phyloP scores from a whole-genome alignment of 1,139 yeast species.

The Sugiyamaella paludigena region DNA sequence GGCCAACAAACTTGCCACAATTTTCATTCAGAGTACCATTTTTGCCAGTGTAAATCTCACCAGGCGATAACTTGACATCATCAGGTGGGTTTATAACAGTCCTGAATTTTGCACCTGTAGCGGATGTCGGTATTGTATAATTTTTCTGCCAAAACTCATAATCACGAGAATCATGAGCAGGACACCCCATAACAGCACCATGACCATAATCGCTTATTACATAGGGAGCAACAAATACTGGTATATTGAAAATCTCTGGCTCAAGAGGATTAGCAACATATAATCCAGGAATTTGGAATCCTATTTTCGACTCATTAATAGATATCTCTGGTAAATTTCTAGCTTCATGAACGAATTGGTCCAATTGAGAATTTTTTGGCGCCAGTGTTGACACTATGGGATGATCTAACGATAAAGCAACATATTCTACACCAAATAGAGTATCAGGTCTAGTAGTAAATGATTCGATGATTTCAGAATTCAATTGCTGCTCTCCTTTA shows the following conservation, averaged over 20 bases:
- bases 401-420: conserved; percentile 75
- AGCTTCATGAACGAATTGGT: conserved; percentile 45
- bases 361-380: conserved; percentile 42
- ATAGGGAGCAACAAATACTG: conserved; percentile 87
- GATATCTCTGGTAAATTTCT: conserved; percentile 39
- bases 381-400: conserved; percentile 49
- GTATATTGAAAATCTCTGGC: conserved; percentile 45
- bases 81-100: conserved; percentile 46
- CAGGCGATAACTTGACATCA: conserved; percentile 17
- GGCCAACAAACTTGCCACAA: conserved; percentile 54
- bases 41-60: conserved; percentile 49
- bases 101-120: conserved; percentile 46
- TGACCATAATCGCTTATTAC: conserved; percentile 79
- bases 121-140: conserved; percentile 1
- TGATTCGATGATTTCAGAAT: conserved; percentile 1
- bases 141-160: conserved; percentile 72
- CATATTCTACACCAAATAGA: conserved; percentile 71
- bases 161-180: conserved; percentile 88
- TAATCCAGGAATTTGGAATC: conserved; percentile 51
- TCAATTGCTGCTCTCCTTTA: conserved; percentile 7
- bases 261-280: conserved; percentile 61
- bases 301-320: conserved; percentile 54
- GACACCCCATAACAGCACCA: conserved; percentile 98
- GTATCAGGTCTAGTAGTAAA: conserved; percentile 94
- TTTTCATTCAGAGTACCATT: conserved; percentile 54